Base-by-base conservation (phyloP, 495 filamentous ascomycete species). In the Podospora appendiculata region DNA sequence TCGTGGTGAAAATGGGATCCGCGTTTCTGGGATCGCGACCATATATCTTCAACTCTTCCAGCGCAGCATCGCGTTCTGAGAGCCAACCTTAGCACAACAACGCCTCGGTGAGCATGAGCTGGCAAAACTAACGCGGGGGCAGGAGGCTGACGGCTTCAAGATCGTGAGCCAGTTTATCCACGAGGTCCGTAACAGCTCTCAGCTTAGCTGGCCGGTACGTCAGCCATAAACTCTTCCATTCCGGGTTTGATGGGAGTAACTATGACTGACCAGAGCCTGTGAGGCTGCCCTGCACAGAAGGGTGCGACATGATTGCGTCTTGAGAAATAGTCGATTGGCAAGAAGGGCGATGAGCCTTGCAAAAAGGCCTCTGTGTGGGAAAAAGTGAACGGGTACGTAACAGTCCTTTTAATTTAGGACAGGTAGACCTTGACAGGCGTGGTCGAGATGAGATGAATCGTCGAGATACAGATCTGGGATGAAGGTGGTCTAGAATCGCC, bases 21-120 rank as follows among this genome's bases (percentile, higher is more conserved):
- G 89, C 82, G 68, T 85, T 74, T 48, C 70, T 71, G 8, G 84
- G 79, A 58, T 83, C 80, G 10, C 89, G 85, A 14, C 89, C 86
- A 61, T 86, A 82, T 50, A 91, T 74, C 62, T 94, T 94, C 36
- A 96, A 69, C 50, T 88, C 78, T 50, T 90, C 80, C 8, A 96
- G 79, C 11, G 69, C 65, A 11, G 75, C 65, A 70, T 79, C 67
- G 51, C 80, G 73, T 64, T 89, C 87, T 90, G 52, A 58, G 43
- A 45, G 12, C 45, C n/a, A 16, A 25, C 17, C 3, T 59, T 51
- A 59, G 42, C 49, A 17, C 8, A 41, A 2, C 36, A 10, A 41
- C 42, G 11, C 3, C 42, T 45, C 17, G 16, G 8, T n/a, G 16
- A 17, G 41, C n/a, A 36, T 40, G 16, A 16, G 14, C 46, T 41